Base-by-base conservation (phyloP, 176 grass and related monocot genomes). In the Alopecurus myosuroides region DNA sequence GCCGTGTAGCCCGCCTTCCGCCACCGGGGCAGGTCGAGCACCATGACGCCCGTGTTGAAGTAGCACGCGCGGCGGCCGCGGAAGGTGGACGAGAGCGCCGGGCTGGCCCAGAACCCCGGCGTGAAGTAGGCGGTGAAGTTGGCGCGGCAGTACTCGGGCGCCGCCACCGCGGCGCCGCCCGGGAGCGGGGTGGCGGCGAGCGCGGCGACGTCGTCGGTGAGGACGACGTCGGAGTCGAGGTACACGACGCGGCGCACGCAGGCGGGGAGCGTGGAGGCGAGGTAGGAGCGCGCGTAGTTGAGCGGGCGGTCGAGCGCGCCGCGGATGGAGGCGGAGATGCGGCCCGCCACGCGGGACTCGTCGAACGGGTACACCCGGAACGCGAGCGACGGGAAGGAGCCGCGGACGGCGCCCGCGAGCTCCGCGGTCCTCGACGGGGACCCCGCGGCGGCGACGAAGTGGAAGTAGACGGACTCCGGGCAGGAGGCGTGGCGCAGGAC, bases 11-110 rank as follows among this genome's bases (percentile, higher is more conserved):
- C 88, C 1, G 78, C 77, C 7, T 64, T 81, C 1, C 91, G 87
- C 94, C 94, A 97, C 19, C 85, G 81, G 2, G 74, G 45, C 2
- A 97, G 87, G 77, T 97, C 89, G n/a, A 97, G 77, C 82, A 97
- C 91, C 94, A 97, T 94, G 7, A 97, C 91, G 40, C 94, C 94
- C 29, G 94, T 97, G 85, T 97, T 97, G 87, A 97, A 97, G 83
- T 97, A 97, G 88, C 94, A 97, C 6, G 91, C 69, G 17, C 77
- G 79, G 18, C 94, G 83, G 1, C 80, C 85, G 0, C 60, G 26
- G 85, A 97, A 97, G 9, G 85, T 6, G 3, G 66, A 9, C 0
- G 94, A 37, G 3, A 94, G 84, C 29, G 61, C 44, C 11, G 81
- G 86, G 37, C 88, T 83, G 1, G 90, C 89, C 94, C 94, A 97